Conservation (phyloP, 371 early-diverging fungal genomes). For the Mortierella sp. region DNA sequence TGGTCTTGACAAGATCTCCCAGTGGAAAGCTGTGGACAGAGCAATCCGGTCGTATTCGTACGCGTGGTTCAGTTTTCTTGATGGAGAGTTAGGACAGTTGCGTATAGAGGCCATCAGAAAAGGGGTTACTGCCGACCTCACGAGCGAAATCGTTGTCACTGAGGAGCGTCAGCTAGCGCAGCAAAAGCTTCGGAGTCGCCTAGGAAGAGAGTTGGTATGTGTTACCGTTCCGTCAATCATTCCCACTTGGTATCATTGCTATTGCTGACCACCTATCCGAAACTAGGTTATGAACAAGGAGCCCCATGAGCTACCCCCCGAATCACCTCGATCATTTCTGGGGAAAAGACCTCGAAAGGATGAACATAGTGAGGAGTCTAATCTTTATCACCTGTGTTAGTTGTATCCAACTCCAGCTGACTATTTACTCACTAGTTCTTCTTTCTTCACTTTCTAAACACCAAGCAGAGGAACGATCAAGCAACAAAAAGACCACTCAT, state of each 20-base stretch:
- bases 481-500: slow-evolving; percentile 5
- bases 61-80: slow-evolving; percentile 3
- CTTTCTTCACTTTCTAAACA: slow-evolving; percentile 3
- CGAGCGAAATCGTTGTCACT: slow-evolving; percentile 5
- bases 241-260: neutral
- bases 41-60: slow-evolving; percentile 4
- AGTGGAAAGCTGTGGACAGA: slow-evolving; percentile 4
- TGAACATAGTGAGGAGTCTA: slow-evolving; percentile 6
- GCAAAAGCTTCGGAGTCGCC: slow-evolving; percentile 1
- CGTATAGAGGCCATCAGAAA: slow-evolving; percentile 3
- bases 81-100: slow-evolving; percentile 4
- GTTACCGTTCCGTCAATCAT: neutral
- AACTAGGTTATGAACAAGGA: neutral
- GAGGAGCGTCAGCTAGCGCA: slow-evolving; percentile 3
- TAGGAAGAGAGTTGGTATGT: neutral
- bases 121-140: neutral
- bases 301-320: neutral
- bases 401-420: neutral
- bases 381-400: slow-evolving; percentile 6
- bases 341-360: slow-evolving; percentile 12
- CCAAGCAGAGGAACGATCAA: neutral
- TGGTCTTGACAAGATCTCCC: slow-evolving; percentile 5
- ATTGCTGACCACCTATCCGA: neutral
- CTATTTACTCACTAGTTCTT: slow-evolving; percentile 10
- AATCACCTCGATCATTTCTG: slow-evolving; percentile 8